Evolutionary conservation across 1,284 basidiomycete genomes (phyloP).

Genomic region (Cronartium quercuum): DNA sequence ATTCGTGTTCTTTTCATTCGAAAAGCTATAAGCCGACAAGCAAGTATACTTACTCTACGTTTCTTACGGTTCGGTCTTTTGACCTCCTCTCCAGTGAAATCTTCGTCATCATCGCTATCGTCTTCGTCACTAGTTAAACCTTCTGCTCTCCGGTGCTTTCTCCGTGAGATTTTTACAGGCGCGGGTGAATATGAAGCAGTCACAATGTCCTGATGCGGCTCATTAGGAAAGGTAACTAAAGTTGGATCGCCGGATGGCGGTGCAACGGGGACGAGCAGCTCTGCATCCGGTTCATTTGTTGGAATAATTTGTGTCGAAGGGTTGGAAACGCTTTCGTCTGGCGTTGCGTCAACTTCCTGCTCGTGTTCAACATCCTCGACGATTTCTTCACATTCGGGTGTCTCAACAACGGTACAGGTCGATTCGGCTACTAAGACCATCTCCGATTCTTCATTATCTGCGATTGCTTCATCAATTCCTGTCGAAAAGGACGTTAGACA

Average conservation of each 20-base stretch:
- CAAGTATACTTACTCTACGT: constrained; percentile 23
- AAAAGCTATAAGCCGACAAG: background rate
- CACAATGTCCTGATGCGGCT: background rate
- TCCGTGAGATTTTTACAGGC: background rate
- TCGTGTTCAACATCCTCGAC: background rate
- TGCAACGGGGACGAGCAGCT: background rate
- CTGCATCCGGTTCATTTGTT: background rate
- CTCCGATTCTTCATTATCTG: background rate
- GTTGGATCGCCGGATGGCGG: background rate
- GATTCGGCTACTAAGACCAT: background rate
- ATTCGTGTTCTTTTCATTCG: background rate
- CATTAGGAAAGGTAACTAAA: background rate
- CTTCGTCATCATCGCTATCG: constrained; percentile 6
- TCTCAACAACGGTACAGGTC: background rate
- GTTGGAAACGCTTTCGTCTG: background rate
- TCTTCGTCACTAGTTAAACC: constrained; percentile 34
- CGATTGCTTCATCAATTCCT: background rate
- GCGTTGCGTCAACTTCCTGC: background rate
- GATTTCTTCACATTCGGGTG: background rate
- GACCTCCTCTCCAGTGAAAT: constrained; percentile 23
- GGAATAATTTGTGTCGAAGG: background rate
- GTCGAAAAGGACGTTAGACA: background rate
- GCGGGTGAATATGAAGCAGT: background rate
- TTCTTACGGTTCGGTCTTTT: constrained; percentile 5
- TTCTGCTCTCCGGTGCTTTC: constrained; percentile 23